Conservation (phyloP, 768 basidiomycete genomes). For the Boletus rufocinnamomeus region DNA sequence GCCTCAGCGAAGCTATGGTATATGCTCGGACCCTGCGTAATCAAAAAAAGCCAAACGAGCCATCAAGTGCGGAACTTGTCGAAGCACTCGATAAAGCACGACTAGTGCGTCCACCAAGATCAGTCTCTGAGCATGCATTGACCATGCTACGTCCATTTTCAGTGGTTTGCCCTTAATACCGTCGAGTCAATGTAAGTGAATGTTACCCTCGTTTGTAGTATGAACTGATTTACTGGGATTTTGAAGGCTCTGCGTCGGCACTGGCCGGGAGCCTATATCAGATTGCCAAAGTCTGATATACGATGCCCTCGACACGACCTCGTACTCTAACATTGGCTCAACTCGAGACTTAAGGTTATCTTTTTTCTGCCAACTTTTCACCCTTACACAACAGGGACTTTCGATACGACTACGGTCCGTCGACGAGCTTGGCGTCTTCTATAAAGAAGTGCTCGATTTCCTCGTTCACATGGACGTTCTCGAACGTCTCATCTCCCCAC, state of each 20-base stretch:
- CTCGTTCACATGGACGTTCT: slow-evolving; percentile 38
- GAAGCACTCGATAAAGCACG: slow-evolving; percentile 41
- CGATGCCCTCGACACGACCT: slow-evolving; percentile 34
- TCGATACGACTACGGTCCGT: slow-evolving; percentile 32
- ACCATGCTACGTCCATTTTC: slow-evolving; percentile 15
- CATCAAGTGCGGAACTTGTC: slow-evolving; percentile 30
- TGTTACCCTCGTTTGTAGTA: neutral
- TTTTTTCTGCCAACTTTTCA: slow-evolving; percentile 38
- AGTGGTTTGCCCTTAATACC: slow-evolving; percentile 44
- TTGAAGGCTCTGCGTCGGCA: slow-evolving; percentile 43
- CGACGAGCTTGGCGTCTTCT: slow-evolving; percentile 35
- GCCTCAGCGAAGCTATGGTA: slow-evolving; percentile 39
- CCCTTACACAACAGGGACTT: slow-evolving; percentile 35
- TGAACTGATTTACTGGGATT: slow-evolving; percentile 1
- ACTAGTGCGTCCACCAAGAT: slow-evolving; percentile 33
- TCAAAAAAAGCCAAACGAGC: slow-evolving; percentile 31
- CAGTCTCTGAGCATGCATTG: slow-evolving; percentile 13
- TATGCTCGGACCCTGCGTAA: slow-evolving; percentile 34
- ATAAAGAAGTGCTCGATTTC: slow-evolving; percentile 36
- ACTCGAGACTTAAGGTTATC: slow-evolving; percentile 41
- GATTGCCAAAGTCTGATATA: slow-evolving; percentile 33
- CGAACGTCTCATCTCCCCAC: slow-evolving; percentile 39
- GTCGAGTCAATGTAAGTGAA: slow-evolving; percentile 41
- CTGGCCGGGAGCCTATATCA: slow-evolving; percentile 44
- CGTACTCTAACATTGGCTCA: slow-evolving; percentile 20